Base-by-base conservation (phyloP, 2,329 filamentous ascomycete species). In the Kalmusia sp. region DNA sequence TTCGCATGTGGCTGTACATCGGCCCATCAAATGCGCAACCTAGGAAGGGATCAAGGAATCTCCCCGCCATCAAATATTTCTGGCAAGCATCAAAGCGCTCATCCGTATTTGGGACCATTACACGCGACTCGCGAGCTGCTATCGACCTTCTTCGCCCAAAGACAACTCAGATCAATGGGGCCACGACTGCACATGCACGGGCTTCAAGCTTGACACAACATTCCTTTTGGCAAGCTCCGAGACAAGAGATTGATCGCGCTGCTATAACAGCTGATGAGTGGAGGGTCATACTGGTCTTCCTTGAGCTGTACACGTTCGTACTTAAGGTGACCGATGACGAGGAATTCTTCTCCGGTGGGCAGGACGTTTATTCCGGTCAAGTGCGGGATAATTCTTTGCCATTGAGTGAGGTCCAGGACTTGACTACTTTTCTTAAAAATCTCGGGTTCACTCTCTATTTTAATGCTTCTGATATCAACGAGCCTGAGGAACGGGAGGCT, bases 281-380 rank as follows among this genome's bases (percentile, higher is more conserved):
- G 95, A 87, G 89, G 15, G 87, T 95, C 1, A 85, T 96, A 35
- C 80, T 98, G 0, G 82, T 99, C 0, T 98, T 99, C 68, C 82
- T 99, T 5, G 95, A 99, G 65, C 83, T 99, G 0, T 99, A 97
- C 70, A 92, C 90, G 2, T 98, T 98, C 70, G 86, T 97, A 2
- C 79, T 98, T 11, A 90, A 95, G 63, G 86, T 98, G 28, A 96
- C 93, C 71, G 95, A 99, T 63, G 95, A 99, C 59, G 93, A 98
- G 61, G 95, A 99, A 64, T 99, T 99, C 69, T 89, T 96, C 57
- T 84, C 86, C 51, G 81, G 82, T 50, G 56, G 77, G 73, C 33
- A 77, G 21, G 63, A 66, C 12, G 39, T 48, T 1, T 65, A 61
- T 14, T 65, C 69, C 2, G 59, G 54, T 8, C 64, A 70, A 31